Base-by-base conservation (phyloP, 164 flowering plant species). In the Nelumbo lutea region DNA sequence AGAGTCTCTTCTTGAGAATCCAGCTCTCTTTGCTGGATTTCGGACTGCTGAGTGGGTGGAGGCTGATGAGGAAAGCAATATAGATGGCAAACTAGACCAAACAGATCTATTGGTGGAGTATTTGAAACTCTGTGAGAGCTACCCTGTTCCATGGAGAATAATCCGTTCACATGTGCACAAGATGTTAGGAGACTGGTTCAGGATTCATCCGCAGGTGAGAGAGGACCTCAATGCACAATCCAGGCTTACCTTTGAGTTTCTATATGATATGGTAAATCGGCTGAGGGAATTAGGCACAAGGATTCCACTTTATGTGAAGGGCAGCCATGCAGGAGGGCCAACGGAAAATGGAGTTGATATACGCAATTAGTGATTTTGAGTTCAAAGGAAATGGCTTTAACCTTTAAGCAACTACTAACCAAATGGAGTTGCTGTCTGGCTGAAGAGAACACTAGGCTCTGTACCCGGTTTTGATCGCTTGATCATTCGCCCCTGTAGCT, bases 131-230 rank as follows among this genome's bases (percentile, higher is more conserved):
- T 93, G 99, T 72, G 96, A 93, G 80, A 81, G 68, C 65, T 83
- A 93, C 78, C 97, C 98, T 5, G 96, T 93, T 60, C 93, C 98
- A 2, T 93, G 98, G 99, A 86, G 99, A 70, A 96, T 96, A 88
- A 84, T 96, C 40, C 92, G 94, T 11, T 66, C 96, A 42, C 99
- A 96, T 67, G 92, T 88, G 71, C 96, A 96, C 79, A 89, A 85
- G 81, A 53, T 96, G 88, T 73, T 96, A 75, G 96, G 97, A 45
- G 98, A 90, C 39, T 96, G 99, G 98, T 96, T 96, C 73, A 83
- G 82, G 70, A 69, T 85, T 46, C 90, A 85, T 41, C 74, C 87
- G 3, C 76, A 85, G 2, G 77, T 95, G 5, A 82, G 99, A 75
- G 96, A 89, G 50, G 94, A 90, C 58, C 76, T 95, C 45, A 95